phyloP scores from a whole-genome alignment of 2,329 filamentous ascomycete species.

The Aspergillus ochraceus region DNA sequence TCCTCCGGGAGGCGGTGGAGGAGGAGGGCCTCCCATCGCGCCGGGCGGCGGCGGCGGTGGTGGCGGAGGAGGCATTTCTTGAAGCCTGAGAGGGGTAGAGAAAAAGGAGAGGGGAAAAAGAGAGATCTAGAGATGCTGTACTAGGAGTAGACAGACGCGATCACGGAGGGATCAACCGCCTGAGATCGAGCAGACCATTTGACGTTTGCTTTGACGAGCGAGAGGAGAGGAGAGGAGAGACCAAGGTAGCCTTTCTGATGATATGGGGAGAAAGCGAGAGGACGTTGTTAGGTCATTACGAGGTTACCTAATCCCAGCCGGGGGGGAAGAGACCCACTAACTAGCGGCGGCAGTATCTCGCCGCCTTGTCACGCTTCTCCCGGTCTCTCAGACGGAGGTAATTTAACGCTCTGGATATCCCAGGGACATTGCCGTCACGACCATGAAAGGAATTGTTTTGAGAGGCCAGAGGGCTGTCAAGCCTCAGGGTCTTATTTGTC shows the following conservation, averaged over 20 bases:
- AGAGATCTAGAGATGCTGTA: neutral
- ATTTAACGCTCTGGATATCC: neutral
- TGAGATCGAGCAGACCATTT: conserved; percentile 12
- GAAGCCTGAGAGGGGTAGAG: conserved; percentile 2
- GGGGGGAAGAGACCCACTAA: too few species aligned
- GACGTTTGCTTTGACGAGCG: conserved; percentile 15
- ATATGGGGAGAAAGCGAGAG: neutral
- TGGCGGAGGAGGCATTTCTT: conserved; percentile 51
- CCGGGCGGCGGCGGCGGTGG: conserved; percentile 71
- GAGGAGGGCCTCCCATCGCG: conserved; percentile 60
- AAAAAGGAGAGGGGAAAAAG: neutral
- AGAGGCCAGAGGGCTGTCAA: conserved; percentile 26
- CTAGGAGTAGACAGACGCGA: conserved; percentile 2
- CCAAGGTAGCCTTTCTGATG: conserved; percentile 2
- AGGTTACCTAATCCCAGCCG: conserved; percentile 8
- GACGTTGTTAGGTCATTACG: neutral
- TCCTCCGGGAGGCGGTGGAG: conserved; percentile 55
- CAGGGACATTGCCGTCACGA: conserved; percentile 8
- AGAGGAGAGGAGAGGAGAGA: conserved; percentile 13
- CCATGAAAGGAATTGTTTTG: conserved; percentile 39
- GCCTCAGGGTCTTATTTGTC: conserved; percentile 33
- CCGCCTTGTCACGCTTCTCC: conserved; percentile 27
- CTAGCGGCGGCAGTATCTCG: conserved; percentile 24
- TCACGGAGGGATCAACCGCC: conserved; percentile 14
- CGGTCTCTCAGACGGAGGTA: neutral